Evolutionary conservation across 306 rosid species (phyloP), one percentile per base, ranked within the genome.

Genomic region (Betula pendula): DNA sequence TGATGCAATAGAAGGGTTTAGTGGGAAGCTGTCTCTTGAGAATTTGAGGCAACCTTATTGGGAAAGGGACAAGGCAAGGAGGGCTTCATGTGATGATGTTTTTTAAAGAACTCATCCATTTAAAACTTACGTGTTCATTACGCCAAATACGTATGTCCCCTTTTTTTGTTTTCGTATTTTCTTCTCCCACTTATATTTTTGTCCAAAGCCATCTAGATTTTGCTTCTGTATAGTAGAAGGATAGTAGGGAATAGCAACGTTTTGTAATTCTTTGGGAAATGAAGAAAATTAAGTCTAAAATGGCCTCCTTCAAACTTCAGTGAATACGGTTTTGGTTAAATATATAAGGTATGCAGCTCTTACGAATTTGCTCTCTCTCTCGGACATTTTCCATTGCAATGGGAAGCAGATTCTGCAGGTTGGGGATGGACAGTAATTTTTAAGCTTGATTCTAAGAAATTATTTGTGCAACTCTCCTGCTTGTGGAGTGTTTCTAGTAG

Each of bases 1-100:
- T 19, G 96, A 88, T 76, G 75, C 89, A 19, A 42, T 70, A 58
- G 97, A 88, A 42, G 89, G 89, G 65, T 88, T 93, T 77, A 86
- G 88, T 77, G 92, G 93, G 72, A 95, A 95, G 82, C 85, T 89
- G 1, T 89, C 93, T 67, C 72, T 84, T 33, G 97, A 89, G 60
- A 92, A 77, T 79, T 82, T 75, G 74, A 87, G 85, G 85, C 76
- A 90, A 10, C 60, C 81, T 43, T 87, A 85, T 77, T 85, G 96
- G 97, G 95, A 86, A 82, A 90, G 90, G 83, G 91, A 81, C 79
- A 86, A 74, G 80, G 75, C 82, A 67, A 85, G 82, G 78, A 79
- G 89, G 81, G 76, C 87, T 67, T 74, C 89, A 75, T 83, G 89
- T 79, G 93, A 85, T 80, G 85, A 84, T 78, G 82, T 77, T 58